A percentile compares a stretch with the other conserved stretches of the same genome.
Conservation (phyloP, 768 basidiomycete genomes). For the Cystoderma amianthinum region DNA sequence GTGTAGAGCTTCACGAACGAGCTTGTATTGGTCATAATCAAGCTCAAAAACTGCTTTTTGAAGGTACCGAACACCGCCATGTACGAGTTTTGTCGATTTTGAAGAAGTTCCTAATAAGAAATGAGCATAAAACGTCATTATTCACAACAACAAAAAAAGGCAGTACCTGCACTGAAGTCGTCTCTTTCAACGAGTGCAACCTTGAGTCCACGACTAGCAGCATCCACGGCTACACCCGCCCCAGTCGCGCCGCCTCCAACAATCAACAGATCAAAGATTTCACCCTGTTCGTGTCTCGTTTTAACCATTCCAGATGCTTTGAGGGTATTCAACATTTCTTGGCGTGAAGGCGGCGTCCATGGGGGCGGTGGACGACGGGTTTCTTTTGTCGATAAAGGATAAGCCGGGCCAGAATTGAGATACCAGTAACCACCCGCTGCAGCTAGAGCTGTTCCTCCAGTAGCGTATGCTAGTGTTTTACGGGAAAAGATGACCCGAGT, state of each 20-base stretch:
- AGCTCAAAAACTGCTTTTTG: conserved; percentile 95
- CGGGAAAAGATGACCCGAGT: conserved; percentile 43
- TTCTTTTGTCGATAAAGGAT: conserved; percentile 55
- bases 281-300: conserved; percentile 22
- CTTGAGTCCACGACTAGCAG: conserved; percentile 83
- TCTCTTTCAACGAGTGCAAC: conserved; percentile 92
- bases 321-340: conserved; percentile 58
- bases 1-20: conserved; percentile 91
- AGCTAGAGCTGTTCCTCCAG: conserved; percentile 45
- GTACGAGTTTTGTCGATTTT: conserved; percentile 96
- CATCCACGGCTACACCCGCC: conserved; percentile 94
- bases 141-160: too few species aligned
- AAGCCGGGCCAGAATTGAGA: conserved; percentile 67
- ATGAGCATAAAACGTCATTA: not conserved
- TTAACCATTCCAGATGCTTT: conserved; percentile 32
- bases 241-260: conserved; percentile 96
- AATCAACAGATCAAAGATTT: conserved; percentile 73
- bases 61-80: conserved; percentile 95
- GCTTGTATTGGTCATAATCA: conserved; percentile 95
- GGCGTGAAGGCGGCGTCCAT: conserved; percentile 71
- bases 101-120: conserved; percentile 76
- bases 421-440: conserved; percentile 62
- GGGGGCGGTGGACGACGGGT: conserved; percentile 68
- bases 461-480: conserved; percentile 43
- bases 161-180: conserved; percentile 82